Evolutionary conservation across 208 protist species (phyloP).

Genomic region (Leptomonas pyrrhocoris): DNA sequence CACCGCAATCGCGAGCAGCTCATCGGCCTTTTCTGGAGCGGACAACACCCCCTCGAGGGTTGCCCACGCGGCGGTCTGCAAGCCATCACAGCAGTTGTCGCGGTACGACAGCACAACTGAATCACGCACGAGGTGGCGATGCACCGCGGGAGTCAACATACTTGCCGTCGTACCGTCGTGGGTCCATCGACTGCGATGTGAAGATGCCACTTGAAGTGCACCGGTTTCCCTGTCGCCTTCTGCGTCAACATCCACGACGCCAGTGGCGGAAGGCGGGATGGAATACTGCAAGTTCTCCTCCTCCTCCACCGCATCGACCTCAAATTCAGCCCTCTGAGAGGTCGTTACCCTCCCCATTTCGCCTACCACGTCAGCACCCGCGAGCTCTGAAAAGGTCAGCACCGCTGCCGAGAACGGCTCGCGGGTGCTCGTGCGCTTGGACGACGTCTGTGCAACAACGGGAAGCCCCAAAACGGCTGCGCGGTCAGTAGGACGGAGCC

Average conservation of each 20-base stretch:
- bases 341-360: not conserved
- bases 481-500: not conserved
- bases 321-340: not conserved
- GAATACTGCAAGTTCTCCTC: not conserved
- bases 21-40: not conserved
- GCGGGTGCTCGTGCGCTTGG: not conserved
- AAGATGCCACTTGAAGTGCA: not conserved
- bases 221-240: not conserved
- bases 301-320: too few species aligned
- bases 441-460: not conserved
- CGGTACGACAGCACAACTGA: conserved; percentile 26
- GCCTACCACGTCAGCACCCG: not conserved
- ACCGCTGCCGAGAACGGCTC: not conserved
- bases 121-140: conserved; percentile 11
- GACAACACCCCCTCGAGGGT: not conserved
- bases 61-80: not conserved
- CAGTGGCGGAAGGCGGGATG: not conserved
- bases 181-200: not conserved
- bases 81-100: not conserved
- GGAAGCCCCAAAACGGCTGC: not conserved
- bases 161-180: not conserved
- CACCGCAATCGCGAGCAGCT: conserved; percentile 22
- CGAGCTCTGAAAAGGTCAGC: conserved; percentile 2
- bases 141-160: not conserved
- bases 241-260: conserved; percentile 6